Percentiles rank a stretch among this genome's conserved stretches.
Evolutionary conservation across 2,329 filamentous ascomycete genomes (phyloP).

Genomic region (Stagonosporopsis tanaceti): DNA sequence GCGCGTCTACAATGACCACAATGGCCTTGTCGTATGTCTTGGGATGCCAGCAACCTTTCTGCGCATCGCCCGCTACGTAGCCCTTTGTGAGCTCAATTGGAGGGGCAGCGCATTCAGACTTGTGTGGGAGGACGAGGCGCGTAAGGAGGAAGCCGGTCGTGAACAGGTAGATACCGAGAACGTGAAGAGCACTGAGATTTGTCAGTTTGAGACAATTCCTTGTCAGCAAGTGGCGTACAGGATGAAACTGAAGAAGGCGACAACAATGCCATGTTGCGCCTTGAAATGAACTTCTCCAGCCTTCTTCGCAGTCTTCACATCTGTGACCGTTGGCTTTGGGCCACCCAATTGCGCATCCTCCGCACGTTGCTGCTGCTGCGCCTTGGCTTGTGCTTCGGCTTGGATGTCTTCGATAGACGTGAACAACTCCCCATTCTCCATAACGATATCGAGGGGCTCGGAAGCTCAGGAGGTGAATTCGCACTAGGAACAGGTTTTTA

Average conservation of each 20-base stretch:
- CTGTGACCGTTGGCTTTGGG: slow-evolving; percentile 34
- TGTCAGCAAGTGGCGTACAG: slow-evolving; percentile 53
- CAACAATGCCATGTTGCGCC: slow-evolving; percentile 59
- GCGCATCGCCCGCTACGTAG: slow-evolving; percentile 51
- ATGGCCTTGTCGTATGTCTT: slow-evolving; percentile 93
- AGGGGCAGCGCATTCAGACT: slow-evolving; percentile 77
- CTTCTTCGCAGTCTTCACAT: slow-evolving; percentile 47
- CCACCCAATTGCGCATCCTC: slow-evolving; percentile 26
- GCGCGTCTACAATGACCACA: slow-evolving; percentile 87
- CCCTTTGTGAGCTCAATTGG: slow-evolving; percentile 64
- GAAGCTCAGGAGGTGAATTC: neutral
- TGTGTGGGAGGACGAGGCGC: slow-evolving; percentile 79
- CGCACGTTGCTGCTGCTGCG: slow-evolving; percentile 30
- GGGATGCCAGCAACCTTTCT: slow-evolving; percentile 91
- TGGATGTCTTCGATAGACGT: slow-evolving; percentile 50
- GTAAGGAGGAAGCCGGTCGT: slow-evolving; percentile 94
- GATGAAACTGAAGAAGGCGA: slow-evolving; percentile 75
- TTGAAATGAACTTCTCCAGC: slow-evolving; percentile 60
- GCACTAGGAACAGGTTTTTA: slow-evolving; percentile 22
- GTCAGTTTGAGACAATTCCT: slow-evolving; percentile 15
- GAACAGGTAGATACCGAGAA: slow-evolving; percentile 86
- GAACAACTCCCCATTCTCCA: slow-evolving; percentile 49
- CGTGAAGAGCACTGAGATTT: slow-evolving; percentile 71
- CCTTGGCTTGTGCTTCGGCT: slow-evolving; percentile 47
- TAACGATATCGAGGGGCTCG: slow-evolving; percentile 26